A percentile compares a stretch with the other conserved stretches of the same genome.
Conservation (phyloP, 2,329 filamentous ascomycete species). For the Fusarium citri region DNA sequence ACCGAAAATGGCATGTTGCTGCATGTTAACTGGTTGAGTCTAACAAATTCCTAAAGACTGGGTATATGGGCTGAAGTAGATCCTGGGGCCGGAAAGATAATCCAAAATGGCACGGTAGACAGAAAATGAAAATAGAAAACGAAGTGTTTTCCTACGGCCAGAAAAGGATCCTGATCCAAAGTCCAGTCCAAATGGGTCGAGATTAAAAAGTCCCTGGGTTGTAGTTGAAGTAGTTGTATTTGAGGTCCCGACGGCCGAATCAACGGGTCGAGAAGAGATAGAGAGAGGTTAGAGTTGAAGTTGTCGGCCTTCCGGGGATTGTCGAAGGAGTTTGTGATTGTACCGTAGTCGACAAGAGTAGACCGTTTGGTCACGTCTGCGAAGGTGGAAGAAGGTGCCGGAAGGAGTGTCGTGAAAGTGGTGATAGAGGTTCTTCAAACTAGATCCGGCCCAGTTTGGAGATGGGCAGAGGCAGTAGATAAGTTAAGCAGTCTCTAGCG, state of each 20-base stretch:
- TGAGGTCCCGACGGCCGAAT: constrained; percentile 58
- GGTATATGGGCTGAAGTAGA: constrained; percentile 33
- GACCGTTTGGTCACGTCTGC: constrained; percentile 47
- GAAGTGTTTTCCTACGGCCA: constrained; percentile 43
- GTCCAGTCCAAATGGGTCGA: constrained; percentile 46
- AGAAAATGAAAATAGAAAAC: constrained; percentile 43
- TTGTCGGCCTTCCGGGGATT: constrained; percentile 36
- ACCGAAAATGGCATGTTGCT: constrained; percentile 68
- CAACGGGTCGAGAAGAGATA: constrained; percentile 60
- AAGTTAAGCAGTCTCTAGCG: constrained; percentile 42
- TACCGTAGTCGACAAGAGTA: constrained; percentile 39
- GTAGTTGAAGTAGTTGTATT: constrained; percentile 38
- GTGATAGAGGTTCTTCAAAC: constrained; percentile 45
- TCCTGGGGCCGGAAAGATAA: constrained; percentile 36
- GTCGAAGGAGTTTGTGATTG: constrained; percentile 28
- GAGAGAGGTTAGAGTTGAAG: constrained; percentile 16
- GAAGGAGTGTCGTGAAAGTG: constrained; percentile 56
- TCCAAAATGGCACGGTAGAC: constrained; percentile 42
- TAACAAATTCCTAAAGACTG: constrained; percentile 40
- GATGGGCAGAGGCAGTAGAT: constrained; percentile 43
- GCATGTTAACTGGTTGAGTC: constrained; percentile 63
- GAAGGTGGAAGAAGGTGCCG: constrained; percentile 41
- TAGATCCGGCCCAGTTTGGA: constrained; percentile 35
- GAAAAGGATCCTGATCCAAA: constrained; percentile 45
- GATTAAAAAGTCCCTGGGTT: constrained; percentile 37